Evolutionary conservation across 495 filamentous ascomycete species (phyloP), one percentile per base, ranked within the genome.

Genomic region (Penicillium subrubescens): DNA sequence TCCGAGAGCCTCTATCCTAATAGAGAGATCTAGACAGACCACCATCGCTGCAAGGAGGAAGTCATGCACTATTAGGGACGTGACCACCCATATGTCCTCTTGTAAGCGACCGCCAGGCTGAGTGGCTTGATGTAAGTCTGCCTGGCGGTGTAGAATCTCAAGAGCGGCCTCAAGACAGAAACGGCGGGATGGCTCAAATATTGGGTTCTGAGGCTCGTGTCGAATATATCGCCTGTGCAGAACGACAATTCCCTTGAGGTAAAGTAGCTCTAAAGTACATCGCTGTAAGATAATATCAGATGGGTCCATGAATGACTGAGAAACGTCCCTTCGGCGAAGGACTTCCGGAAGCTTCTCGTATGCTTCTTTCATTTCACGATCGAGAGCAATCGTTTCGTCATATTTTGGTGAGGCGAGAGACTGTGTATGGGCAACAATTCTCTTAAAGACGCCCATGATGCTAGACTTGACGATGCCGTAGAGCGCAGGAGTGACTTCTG

Each of bases 31-130:
- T 0, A 84, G 70, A 63, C 81, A 83, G 19, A 84, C 62, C 10
- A 85, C 68, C 81, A 84, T 84, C 23, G 81, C 74, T 5, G 82
- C 83, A 2, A 86, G 65, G 8, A 86, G 73, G 61, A 84, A 84
- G 57, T 84, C 83, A 63, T 83, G 75, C 5, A 73, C 69, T 4
- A 69, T 75, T 12, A 84, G 69, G 1, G 75, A 76, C 10, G 79
- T 76, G 55, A 84, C 72, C 69, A 82, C 79, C 81, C 82, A 84
- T 50, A 73, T 70, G 21, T 83, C 77, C 19, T 75, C 75, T 35
- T 80, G 64, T 10, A 84, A 68, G 44, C 75, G 78, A 0, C 80
- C 81, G 8, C 78, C 80, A 3, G 73, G 71, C 34, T 74, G 63
- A 2, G 71, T 71, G 19, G 72, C 75, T 25, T 74, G 70, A 39